phyloP scores from a whole-genome alignment of 192 early-diverging fungal species.

The Neocallimastix lanati region DNA sequence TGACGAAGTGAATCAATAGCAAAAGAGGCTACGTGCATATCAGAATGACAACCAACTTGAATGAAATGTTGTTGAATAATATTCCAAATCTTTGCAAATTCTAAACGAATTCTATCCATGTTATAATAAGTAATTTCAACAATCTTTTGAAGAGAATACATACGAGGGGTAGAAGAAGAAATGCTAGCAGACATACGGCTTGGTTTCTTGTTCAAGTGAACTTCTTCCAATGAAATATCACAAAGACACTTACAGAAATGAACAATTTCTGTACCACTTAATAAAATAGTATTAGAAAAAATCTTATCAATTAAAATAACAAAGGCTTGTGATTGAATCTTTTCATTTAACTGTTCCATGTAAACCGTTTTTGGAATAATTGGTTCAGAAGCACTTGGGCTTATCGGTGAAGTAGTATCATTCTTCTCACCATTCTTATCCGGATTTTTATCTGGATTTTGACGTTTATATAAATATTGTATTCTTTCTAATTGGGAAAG shows the following conservation, averaged over 20 bases:
- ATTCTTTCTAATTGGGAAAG: slow-evolving; percentile 1
- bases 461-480: slow-evolving; percentile 1
- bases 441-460: background rate
- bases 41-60: background rate
- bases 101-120: slow-evolving; percentile 2
- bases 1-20: slow-evolving; percentile 2
- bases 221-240: slow-evolving; percentile 3
- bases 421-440: background rate
- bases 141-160: slow-evolving; percentile 6
- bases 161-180: background rate
- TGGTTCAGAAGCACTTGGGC: background rate
- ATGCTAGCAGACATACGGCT: background rate
- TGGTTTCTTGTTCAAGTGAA: background rate
- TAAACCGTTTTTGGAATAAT: background rate
- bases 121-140: slow-evolving; percentile 5
- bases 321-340: slow-evolving; percentile 1
- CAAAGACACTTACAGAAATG: slow-evolving; percentile 3
- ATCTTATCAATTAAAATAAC: slow-evolving; percentile 1
- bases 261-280: background rate
- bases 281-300: background rate
- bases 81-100: background rate
- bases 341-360: background rate
- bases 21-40: background rate
- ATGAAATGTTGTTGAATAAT: slow-evolving; percentile 1
- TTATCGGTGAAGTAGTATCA: background rate